Evolutionary conservation across 495 filamentous ascomycete species (phyloP), one percentile per base, ranked within the genome.

Genomic region (Aspergillus saccharolyticus): DNA sequence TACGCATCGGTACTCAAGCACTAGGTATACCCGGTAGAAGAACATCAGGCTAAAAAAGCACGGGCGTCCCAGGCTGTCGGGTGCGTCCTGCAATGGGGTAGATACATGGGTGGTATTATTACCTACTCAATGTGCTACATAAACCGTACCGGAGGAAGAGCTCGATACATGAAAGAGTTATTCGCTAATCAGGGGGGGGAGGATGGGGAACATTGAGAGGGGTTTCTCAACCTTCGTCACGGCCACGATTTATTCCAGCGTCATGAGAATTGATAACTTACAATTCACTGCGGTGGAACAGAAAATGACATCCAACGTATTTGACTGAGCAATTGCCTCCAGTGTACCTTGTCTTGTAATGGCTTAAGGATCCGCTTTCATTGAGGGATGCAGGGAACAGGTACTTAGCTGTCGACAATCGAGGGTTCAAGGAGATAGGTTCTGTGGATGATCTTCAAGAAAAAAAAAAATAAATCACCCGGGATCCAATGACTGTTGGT

Each of bases 401-500:
- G 12, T 39, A 39, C 4, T 12, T 2, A 39, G 33, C 33, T 39
- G 33, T 39, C 0, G 17, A 20, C 17, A 3, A 19, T 46, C 44
- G 8, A 22, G 17, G 47, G 54, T 51, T 52, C 55, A 54, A 52
- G 44, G 56, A 21, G 51, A 33, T 45, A 54, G 43, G 50, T 46
- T 28, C 14, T 39, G 57, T 59, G 24, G 48, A 61, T 52, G 62
- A 64, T 67, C 62, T 61, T 62, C 61, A 60, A 30, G 25, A 53
- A 28, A 52, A n/a, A n/a, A n/a, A n/a, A n/a, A n/a, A n/a, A n/a
- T n/a, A n/a, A 58, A 39, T 2, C 7, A 39, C 18, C 54, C 53
- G 62, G 62, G 57, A 64, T 44, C 62, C 65, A 64, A 67, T 64
- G 52, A 44, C 48, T 60, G 61, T 53, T 62, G 58, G 65, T 62